Conservation (phyloP, 495 filamentous ascomycete genomes). For the Pyronema omphalodes region DNA sequence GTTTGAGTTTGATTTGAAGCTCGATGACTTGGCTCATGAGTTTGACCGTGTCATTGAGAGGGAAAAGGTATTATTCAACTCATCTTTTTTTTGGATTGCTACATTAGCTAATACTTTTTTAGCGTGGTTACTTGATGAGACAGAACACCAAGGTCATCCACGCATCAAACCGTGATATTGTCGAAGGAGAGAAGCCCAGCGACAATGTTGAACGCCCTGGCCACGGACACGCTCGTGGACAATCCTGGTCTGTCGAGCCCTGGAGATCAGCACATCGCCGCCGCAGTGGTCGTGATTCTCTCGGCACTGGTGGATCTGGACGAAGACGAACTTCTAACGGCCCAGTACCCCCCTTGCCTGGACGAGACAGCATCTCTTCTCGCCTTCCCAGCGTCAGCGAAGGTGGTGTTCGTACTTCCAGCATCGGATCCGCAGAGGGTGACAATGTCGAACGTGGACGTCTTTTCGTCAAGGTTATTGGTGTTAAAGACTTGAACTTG, state of each 20-base stretch:
- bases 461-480: constrained; percentile 91
- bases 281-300: constrained; percentile 41
- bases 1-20: constrained; percentile 53
- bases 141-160: constrained; percentile 96
- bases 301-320: constrained; percentile 20
- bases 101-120: constrained; percentile 39
- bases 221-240: constrained; percentile 47
- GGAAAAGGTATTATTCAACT: constrained; percentile 71
- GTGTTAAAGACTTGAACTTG: constrained; percentile 83
- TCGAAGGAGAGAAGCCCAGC: constrained; percentile 33
- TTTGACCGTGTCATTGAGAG: constrained; percentile 91
- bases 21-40: constrained; percentile 49
- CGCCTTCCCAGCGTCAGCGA: constrained; percentile 31
- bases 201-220: constrained; percentile 48
- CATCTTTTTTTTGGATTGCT: constrained; percentile 27
- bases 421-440: constrained; percentile 40
- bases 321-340: constrained; percentile 44
- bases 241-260: constrained; percentile 88
- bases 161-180: constrained; percentile 47
- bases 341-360: constrained; percentile 60
- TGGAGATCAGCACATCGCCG: constrained; percentile 71
- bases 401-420: constrained; percentile 9
- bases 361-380: constrained; percentile 58
- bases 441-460: constrained; percentile 81
- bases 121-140: constrained; percentile 97